Percentiles rank a stretch among this genome's conserved stretches.
Conservation (phyloP, 495 filamentous ascomycete genomes). For the Penicillium antarcticum region DNA sequence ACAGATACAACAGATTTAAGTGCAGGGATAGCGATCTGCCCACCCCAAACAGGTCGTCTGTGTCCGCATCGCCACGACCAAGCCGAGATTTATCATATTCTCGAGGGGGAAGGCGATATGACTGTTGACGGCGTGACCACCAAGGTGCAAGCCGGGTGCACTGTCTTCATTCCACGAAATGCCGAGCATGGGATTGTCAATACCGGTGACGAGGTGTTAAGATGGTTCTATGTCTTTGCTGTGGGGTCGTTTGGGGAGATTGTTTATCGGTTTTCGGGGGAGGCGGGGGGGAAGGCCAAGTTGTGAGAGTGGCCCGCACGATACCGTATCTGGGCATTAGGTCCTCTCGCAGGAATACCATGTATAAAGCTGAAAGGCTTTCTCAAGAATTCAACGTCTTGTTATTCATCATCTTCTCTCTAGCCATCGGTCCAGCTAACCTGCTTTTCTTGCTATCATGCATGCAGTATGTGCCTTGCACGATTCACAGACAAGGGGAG, state of each 20-base stretch:
- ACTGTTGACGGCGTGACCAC: slow-evolving; percentile 25
- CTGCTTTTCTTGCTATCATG: too few relatives aligned
- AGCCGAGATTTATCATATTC: slow-evolving; percentile 38
- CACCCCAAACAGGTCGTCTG: slow-evolving; percentile 21
- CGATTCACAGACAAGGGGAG: too few relatives aligned
- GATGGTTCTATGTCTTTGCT: slow-evolving; percentile 40
- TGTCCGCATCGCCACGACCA: slow-evolving; percentile 32
- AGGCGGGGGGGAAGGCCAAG: slow-evolving; percentile 3
- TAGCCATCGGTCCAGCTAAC: too few relatives aligned
- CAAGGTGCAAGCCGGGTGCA: slow-evolving; percentile 18
- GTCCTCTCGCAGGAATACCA: too few relatives aligned
- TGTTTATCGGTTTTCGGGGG: slow-evolving; percentile 24
- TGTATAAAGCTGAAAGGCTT: neutral
- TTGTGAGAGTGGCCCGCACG: neutral
- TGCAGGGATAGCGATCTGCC: slow-evolving; percentile 32
- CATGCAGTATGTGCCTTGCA: too few relatives aligned
- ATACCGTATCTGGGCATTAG: too few relatives aligned
- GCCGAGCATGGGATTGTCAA: slow-evolving; percentile 36
- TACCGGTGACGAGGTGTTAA: slow-evolving; percentile 13
- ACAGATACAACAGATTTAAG: slow-evolving; percentile 25
- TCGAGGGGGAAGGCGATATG: slow-evolving; percentile 25
- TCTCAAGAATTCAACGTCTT: too few relatives aligned
- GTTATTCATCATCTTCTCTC: too few relatives aligned
- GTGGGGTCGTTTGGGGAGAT: slow-evolving; percentile 31
- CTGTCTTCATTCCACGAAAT: slow-evolving; percentile 34